Conservation (phyloP, 2,329 filamentous ascomycete species). For the Coniella lustricola region DNA sequence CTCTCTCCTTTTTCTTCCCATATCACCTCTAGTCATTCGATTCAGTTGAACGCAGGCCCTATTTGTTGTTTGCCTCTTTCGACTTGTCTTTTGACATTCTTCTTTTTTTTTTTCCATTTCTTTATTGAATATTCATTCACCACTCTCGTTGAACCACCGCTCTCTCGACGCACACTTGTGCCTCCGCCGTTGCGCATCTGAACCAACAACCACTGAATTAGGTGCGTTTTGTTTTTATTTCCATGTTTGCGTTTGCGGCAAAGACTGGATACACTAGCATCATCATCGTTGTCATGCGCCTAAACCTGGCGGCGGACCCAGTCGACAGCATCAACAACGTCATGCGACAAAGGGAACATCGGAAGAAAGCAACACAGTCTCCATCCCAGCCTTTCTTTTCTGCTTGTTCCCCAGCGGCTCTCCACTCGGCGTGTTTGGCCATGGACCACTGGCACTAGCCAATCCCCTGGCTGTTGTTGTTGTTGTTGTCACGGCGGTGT, state of each 20-base stretch:
- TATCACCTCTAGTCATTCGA: conserved; percentile 1
- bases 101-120: conserved; percentile 5
- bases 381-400: too few relatives aligned
- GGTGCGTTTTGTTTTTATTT: conserved; percentile 5
- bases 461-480: too few relatives aligned
- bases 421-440: not conserved
- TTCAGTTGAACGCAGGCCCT: conserved; percentile 11
- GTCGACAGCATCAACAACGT: too few relatives aligned
- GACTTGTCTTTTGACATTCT: conserved; percentile 10
- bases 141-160: conserved; percentile 14
- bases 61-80: conserved; percentile 9
- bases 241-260: not conserved
- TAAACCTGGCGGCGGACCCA: too few relatives aligned
- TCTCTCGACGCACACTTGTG: not conserved
- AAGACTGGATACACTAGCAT: not conserved
- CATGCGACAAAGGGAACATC: too few relatives aligned
- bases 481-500: too few relatives aligned
- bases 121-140: conserved; percentile 12
- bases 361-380: too few relatives aligned
- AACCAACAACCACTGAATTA: not conserved
- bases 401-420: too few relatives aligned
- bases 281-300: too few relatives aligned
- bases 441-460: too few relatives aligned
- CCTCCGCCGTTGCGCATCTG: not conserved
- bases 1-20: not conserved